Evolutionary conservation across 306 rosid species (phyloP).

Genomic region (Echinosophora koreensis): DNA sequence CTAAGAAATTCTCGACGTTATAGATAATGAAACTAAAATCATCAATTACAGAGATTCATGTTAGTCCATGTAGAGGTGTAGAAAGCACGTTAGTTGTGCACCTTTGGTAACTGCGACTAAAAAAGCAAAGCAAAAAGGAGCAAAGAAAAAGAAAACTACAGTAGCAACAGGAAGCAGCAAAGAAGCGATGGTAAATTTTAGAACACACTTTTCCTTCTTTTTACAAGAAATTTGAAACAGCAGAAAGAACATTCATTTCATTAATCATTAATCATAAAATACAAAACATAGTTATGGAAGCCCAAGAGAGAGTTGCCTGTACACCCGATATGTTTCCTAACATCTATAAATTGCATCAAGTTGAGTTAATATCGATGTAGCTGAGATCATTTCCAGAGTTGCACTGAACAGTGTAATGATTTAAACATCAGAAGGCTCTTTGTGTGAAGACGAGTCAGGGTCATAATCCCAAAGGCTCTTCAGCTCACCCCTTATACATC

Average conservation of each 20-base stretch:
- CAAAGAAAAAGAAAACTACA: background rate
- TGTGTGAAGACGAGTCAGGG: slow-evolving; percentile 41
- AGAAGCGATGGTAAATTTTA: background rate
- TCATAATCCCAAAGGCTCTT: slow-evolving; percentile 72
- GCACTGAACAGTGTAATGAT: background rate
- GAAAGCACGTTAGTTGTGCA: background rate
- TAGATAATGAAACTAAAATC: too few species aligned
- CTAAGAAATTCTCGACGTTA: too few species aligned
- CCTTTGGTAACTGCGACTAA: background rate
- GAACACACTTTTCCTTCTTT: slow-evolving; percentile 8
- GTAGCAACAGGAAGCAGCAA: background rate
- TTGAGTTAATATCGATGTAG: background rate
- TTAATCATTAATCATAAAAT: background rate
- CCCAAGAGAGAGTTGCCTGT: slow-evolving; percentile 5
- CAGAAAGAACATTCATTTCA: background rate
- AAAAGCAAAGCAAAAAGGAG: background rate
- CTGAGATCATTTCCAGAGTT: background rate
- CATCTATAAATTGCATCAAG: slow-evolving; percentile 7
- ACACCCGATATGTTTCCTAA: slow-evolving; percentile 34
- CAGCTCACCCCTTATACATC: slow-evolving; percentile 73
- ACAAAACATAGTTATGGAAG: slow-evolving; percentile 15
- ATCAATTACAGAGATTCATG: too few species aligned
- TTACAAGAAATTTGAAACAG: slow-evolving; percentile 1
- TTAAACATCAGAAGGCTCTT: slow-evolving; percentile 46
- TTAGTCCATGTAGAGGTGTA: too few species aligned